Evolutionary conservation across 2,329 filamentous ascomycete species (phyloP), one percentile per base, ranked within the genome.

Genomic region (Didymella glomerata): DNA sequence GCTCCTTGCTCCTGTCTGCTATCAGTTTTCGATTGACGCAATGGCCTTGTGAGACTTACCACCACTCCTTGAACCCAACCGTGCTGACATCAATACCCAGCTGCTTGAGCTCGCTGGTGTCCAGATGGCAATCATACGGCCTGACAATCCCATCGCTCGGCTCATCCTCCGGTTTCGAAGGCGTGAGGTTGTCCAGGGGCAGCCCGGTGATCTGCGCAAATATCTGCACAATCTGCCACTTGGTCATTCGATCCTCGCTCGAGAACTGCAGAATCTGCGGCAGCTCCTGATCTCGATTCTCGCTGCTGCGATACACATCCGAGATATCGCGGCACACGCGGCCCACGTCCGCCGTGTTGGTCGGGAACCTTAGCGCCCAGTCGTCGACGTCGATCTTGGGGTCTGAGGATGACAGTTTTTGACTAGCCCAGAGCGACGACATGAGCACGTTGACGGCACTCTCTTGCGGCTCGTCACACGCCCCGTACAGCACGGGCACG

Each of bases 51-150:
- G 8, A 22, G 2, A 59, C 76, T 64, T 62, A 78, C 93, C 93
- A 97, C 93, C 93, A 97, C 16, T 83, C 88, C 45, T 81, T 81
- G 74, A 97, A 97, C 68, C 93, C 86, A 70, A 88, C 85, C 0
- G 91, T 92, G 45, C 84, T 81, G 55, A 94, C 86, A 70, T 90
- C 84, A 63, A 97, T 90, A 0, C 87, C 91, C 61, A 96, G 73
- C 14, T 91, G 86, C 74, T 86, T 86, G 64, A 97, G 78, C 38
- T 82, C 86, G 76, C 85, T 86, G 9, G 90, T 97, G 69, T 91
- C 93, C 45, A 97, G 81, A 77, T 97, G 92, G 68, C 90, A 94
- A 78, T 97, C 92, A 73, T 91, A 97, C 13, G 93, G 93, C 63
- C 93, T 84, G 78, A 93, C 86, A 0, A 93, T 90, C 22, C 84